Evolutionary conservation across 352 stramenopile species (phyloP), one percentile per base, ranked within the genome.

Genomic region (Phytopythium vexans): DNA sequence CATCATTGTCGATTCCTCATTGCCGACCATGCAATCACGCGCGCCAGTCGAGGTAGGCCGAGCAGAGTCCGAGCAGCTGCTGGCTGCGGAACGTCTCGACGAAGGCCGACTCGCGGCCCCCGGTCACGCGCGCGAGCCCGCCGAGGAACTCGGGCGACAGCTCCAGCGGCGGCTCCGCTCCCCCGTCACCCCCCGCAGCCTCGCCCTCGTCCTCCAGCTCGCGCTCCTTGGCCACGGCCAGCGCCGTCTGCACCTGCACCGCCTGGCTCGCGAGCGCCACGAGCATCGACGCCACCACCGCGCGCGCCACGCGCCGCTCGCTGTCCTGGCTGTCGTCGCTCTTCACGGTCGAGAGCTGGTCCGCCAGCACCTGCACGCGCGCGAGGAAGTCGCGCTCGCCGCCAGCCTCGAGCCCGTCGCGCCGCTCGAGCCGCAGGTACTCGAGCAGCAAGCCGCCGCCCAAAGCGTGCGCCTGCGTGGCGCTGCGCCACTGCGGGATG

Each of bases 401-500:
- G 8, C 68, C 80, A 35, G 62, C 54, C 54, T 84, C 64, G 32
- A 90, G 58, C 12, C 72, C 77, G 14, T 85, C 71, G 56, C 86
- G 72, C 21, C 69, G 59, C 44, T 91, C 81, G 46, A 89, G 59
- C 39, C 78, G 78, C 16, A 89, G 57, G 33, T 88, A 92, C 56
- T 92, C 81, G 15, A 92, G 58, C 54, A 88, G 15, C 33, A 89
- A 57, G 27, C 81, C 81, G 10, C 81, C 81, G 11, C 78, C 76
- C 14, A 90, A 59, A 4, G 70, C 54, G 56, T 79, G 69, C 35
- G 75, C 62, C 12, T 60, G 68, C 11, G 76, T 62, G 49, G 68
- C 82, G 33, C 64, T 66, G 21, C 80, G 72, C 83, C 83, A 94
- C 54, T 85, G 72, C 14, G 81, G 69, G 40, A 94, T 89, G 37